Base-by-base conservation (phyloP, 805 yeast genomes). In the Kodamaea fukazawae region DNA sequence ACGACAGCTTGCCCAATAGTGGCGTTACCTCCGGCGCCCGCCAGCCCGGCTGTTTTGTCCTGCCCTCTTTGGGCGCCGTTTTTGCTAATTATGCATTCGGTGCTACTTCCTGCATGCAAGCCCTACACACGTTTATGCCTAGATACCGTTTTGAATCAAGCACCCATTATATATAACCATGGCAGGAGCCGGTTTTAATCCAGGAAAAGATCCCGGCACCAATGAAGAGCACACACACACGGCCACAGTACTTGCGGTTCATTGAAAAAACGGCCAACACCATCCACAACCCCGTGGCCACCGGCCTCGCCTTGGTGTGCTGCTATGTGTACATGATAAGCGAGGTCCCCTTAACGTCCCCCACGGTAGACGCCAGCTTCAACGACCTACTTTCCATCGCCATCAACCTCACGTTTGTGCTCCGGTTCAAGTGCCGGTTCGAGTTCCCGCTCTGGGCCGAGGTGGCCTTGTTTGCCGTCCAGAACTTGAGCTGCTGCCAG, bases 371-470 rank as follows among this genome's bases (percentile, higher is more conserved):
- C 8, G 44, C 38, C 10, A 50, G 25, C 14, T 3, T 38, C 22
- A 34, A 38, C 27, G 67, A 63, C 35, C 22, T 60, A 11, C 18
- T 54, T 5, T 60, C 62, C 27, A 51, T 60, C 23, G 20, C 48
- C 12, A 47, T 65, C 31, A 61, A 63, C 44, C 14, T 63, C 15
- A 11, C 57, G n/a, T 63, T 65, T 33, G 45, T 65, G 4, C 2
- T 53, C 2, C 37, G 70, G 36, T 65, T 61, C 42, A 47, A 51
- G 15, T 36, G 45, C 7, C 34, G 36, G 8, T 18, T 40, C 14
- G 39, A 32, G 29, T 41, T 45, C 8, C 40, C 48, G 31, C 16
- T 38, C n/a, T 10, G 38, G n/a, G 41, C 41, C 4, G 66, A 65
- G 45, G 8, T 42, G 4, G 23, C 41, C 3, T 48, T 63, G 10